A percentile compares a stretch with the other conserved stretches of the same genome.
phyloP scores from a whole-genome alignment of 179 eudicot genomes.

The Beta corolliflora region DNA sequence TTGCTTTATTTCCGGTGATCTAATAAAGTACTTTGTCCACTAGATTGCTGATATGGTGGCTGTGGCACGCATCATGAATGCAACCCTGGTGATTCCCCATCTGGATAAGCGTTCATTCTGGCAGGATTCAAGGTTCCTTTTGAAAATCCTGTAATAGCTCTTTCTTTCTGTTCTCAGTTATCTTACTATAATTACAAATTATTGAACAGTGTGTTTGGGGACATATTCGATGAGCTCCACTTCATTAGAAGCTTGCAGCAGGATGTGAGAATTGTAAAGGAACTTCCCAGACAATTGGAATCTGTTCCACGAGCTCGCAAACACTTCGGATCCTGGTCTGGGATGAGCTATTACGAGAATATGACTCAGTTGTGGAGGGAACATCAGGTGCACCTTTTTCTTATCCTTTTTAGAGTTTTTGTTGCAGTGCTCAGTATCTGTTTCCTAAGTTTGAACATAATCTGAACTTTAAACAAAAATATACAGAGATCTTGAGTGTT shows the following conservation, averaged over 20 bases:
- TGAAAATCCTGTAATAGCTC: slow-evolving; percentile 3
- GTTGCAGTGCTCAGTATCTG: neutral
- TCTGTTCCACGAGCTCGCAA: slow-evolving; percentile 84
- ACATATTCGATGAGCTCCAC: slow-evolving; percentile 73
- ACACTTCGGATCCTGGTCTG: slow-evolving; percentile 86
- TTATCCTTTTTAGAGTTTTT: neutral
- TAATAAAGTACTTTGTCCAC: slow-evolving; percentile 23
- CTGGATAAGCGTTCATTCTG: slow-evolving; percentile 89
- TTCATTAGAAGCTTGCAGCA: slow-evolving; percentile 59
- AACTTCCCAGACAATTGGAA: slow-evolving; percentile 69
- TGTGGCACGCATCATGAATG: slow-evolving; percentile 84
- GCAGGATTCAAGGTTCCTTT: slow-evolving; percentile 80
- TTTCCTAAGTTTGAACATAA: neutral
- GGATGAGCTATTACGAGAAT: slow-evolving; percentile 78
- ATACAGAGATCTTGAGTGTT: neutral
- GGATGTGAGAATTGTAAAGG: slow-evolving; percentile 76
- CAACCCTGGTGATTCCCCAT: slow-evolving; percentile 84
- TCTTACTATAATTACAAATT: slow-evolving; percentile 23
- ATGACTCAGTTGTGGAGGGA: slow-evolving; percentile 77
- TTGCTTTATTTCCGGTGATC: neutral
- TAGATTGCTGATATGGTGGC: slow-evolving; percentile 98
- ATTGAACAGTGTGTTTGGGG: slow-evolving; percentile 66
- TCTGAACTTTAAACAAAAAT: neutral
- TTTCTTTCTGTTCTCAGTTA: slow-evolving; percentile 16
- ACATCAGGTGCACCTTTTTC: slow-evolving; percentile 49